Conservation (phyloP, 225 moss, liverwort and hornwort species). For the Pseudoscleropodium purum region DNA sequence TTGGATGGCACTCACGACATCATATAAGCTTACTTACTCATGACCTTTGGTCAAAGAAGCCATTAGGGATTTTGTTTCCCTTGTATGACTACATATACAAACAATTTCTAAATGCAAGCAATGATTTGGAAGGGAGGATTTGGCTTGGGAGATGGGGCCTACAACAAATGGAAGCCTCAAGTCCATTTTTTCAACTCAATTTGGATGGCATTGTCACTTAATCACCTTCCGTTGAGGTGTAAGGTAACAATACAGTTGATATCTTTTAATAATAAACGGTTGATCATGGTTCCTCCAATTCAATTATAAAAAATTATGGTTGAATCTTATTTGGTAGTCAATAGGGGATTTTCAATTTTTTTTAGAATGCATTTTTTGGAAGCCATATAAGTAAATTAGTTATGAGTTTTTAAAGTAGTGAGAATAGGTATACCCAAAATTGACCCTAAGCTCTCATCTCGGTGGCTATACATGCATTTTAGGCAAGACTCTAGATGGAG, state of each 20-base stretch:
- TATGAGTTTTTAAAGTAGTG: not conserved
- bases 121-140: not conserved
- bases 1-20: not conserved
- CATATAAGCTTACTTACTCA: not conserved
- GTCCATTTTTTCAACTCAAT: not conserved
- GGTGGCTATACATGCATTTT: not conserved
- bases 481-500: not conserved
- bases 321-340: not conserved
- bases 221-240: not conserved
- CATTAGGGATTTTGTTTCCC: not conserved
- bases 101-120: not conserved
- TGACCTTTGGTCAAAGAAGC: not conserved
- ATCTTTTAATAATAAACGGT: not conserved
- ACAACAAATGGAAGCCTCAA: not conserved
- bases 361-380: not conserved
- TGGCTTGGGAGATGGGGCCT: not conserved
- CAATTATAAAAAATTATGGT: not conserved
- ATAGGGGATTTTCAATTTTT: not conserved
- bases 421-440: not conserved
- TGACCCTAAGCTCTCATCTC: not conserved
- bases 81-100: not conserved
- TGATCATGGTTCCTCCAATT: not conserved
- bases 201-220: not conserved
- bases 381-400: not conserved
- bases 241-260: not conserved